These are phyloP conservation scores for Oryza meyeriana DNA, from an alignment of 176 grass and related monocot species.

Conservation along the genomic window DNA sequence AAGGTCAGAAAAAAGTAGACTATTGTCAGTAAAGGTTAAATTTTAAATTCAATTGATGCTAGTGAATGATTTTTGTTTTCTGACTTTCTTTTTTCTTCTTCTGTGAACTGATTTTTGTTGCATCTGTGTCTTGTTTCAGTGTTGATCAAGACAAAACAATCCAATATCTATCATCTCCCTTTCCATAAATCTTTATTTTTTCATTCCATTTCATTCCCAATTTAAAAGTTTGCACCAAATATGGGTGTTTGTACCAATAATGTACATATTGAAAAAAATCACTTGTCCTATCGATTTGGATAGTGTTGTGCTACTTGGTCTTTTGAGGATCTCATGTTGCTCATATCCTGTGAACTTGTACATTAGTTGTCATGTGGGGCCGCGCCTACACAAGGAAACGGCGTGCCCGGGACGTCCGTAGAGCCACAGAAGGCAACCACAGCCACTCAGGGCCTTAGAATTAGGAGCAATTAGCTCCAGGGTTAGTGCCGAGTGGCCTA, in stretches of 20 bases:
- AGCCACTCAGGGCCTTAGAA: no score
- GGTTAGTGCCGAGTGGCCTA: no score
- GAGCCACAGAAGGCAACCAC: no score
- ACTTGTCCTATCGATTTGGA: not conserved
- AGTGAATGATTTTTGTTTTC: not conserved
- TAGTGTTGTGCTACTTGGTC: not conserved
- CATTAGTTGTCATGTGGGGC: no score
- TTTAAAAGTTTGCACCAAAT: no score
- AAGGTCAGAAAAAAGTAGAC: no score
- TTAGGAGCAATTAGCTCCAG: no score
- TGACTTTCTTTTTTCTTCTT: not conserved
- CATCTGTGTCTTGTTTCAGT: not conserved
- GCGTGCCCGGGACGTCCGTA: no score
- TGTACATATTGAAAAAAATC: not conserved
- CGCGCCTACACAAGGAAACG: no score
- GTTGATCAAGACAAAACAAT: not conserved
- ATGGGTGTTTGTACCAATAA: not conserved
- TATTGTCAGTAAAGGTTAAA: not conserved
- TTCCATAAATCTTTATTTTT: not conserved
- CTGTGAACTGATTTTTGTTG: not conserved
- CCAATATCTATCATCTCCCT: not conserved
- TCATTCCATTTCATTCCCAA: not conserved
- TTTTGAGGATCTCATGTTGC: not conserved
- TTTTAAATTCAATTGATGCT: not conserved
- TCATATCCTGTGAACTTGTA: not conserved